A percentile compares a stretch with the other conserved stretches of the same genome.
phyloP scores from a whole-genome alignment of 148 eudicot genomes.

The Hydrangea macrophylla region DNA sequence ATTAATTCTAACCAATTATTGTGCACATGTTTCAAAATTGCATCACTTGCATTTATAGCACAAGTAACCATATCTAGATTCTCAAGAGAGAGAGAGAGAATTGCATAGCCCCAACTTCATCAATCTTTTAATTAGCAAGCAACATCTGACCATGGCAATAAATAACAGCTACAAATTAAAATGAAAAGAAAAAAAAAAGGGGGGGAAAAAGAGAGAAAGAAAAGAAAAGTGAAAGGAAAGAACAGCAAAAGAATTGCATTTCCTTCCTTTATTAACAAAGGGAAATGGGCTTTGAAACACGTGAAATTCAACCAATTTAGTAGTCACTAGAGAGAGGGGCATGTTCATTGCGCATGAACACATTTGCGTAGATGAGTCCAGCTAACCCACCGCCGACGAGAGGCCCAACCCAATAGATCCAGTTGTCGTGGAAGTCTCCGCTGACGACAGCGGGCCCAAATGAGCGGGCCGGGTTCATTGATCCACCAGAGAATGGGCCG shows the following conservation, averaged over 20 bases:
- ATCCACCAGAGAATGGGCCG: conserved; percentile 86
- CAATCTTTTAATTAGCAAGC: background rate
- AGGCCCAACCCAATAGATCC: conserved; percentile 95
- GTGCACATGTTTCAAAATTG: too few relatives aligned
- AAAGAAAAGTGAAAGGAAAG: background rate
- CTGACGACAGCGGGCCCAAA: conserved; percentile 84
- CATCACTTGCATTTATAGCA: too few relatives aligned
- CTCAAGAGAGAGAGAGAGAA: background rate
- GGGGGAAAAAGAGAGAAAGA: conserved; percentile 14
- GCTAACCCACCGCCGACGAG: conserved; percentile 86
- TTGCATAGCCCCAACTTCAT: conserved; percentile 9
- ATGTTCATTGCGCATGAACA: conserved; percentile 50
- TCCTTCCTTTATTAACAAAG: conserved; percentile 25
- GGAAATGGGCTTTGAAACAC: background rate
- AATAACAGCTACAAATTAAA: conserved; percentile 16
- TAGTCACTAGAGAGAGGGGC: conserved; percentile 33
- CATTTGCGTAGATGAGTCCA: conserved; percentile 58
- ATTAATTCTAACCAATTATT: too few relatives aligned
- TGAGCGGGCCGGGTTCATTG: conserved; percentile 90
- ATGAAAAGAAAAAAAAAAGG: conserved; percentile 7
- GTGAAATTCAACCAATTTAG: conserved; percentile 16
- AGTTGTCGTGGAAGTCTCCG: conserved; percentile 55
- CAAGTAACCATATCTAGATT: too few relatives aligned
- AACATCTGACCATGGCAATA: conserved; percentile 8
- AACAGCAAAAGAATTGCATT: conserved; percentile 5